These are phyloP conservation scores for Vitis hybrid DNA, from an alignment of 177 flowering plant species.

Conservation along the genomic window DNA sequence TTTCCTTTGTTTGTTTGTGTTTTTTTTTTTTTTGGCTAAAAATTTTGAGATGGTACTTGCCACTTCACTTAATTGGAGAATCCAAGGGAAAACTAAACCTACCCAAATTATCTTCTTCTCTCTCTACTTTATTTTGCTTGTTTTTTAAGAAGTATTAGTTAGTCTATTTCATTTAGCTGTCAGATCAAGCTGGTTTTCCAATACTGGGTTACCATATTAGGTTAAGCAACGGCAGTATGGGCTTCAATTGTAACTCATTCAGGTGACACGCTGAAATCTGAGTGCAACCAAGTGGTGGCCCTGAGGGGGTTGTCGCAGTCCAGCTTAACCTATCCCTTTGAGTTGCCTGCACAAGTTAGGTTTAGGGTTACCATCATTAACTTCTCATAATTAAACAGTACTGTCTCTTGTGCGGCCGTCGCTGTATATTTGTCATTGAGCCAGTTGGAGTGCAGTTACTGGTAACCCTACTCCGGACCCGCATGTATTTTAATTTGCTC, in stretches of 20 bases:
- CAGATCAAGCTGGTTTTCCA: background rate
- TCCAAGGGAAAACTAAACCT: no score
- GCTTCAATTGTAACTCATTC: background rate
- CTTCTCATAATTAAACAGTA: background rate
- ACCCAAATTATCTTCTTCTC: no score
- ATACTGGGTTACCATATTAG: background rate
- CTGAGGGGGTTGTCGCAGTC: slow-evolving; percentile 10
- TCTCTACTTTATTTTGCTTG: no score
- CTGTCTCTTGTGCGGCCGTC: slow-evolving; percentile 2
- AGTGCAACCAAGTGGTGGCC: background rate
- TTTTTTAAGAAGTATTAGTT: no score
- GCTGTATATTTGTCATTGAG: background rate
- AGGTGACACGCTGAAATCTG: slow-evolving; percentile 3
- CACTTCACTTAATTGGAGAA: no score
- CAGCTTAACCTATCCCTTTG: slow-evolving; percentile 11
- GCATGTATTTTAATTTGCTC: background rate
- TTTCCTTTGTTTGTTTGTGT: no score
- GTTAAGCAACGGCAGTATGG: background rate
- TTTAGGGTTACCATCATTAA: slow-evolving; percentile 3
- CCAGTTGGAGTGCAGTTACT: slow-evolving; percentile 10
- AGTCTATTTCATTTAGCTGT: background rate
- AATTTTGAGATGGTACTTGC: no score
- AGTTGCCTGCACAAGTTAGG: background rate
- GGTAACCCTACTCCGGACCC: background rate
- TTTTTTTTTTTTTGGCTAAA: no score